Evolutionary conservation across 495 filamentous ascomycete species (phyloP).

Genomic region (Talaromyces nanjingensis): DNA sequence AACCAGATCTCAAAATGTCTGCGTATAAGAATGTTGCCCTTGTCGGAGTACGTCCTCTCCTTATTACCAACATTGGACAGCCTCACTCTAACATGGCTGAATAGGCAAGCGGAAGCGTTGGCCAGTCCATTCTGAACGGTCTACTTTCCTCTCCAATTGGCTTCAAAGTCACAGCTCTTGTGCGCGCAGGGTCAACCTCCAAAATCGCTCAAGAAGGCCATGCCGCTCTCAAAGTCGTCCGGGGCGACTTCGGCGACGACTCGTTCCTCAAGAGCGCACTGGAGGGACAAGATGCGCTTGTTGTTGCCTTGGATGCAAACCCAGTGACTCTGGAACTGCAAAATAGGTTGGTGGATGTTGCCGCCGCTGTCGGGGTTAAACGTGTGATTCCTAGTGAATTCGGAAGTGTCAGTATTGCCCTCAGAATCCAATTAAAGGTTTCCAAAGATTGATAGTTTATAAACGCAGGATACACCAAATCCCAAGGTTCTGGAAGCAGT

Average conservation of each 20-base stretch:
- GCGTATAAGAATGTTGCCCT: background rate
- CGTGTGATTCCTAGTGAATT: slow-evolving; percentile 12
- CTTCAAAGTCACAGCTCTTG: slow-evolving; percentile 2
- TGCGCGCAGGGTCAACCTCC: background rate
- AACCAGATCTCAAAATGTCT: background rate
- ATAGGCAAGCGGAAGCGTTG: slow-evolving; percentile 5
- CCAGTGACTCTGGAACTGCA: background rate
- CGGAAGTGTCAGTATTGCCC: background rate
- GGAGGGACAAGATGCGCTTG: background rate
- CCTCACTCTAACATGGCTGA: too few relatives aligned
- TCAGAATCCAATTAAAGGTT: background rate
- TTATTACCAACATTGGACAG: background rate
- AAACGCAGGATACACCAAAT: background rate
- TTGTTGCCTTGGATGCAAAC: background rate
- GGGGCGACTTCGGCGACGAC: background rate
- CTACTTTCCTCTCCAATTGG: background rate
- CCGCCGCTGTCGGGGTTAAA: slow-evolving; percentile 5
- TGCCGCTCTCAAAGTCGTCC: background rate
- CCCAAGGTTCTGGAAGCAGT: background rate
- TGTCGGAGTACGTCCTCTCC: background rate
- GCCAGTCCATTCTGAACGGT: background rate
- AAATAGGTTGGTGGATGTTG: slow-evolving; percentile 3
- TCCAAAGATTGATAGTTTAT: background rate
- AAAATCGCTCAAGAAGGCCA: background rate
- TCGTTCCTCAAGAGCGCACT: background rate